These are phyloP conservation scores for Russula emetica DNA, from an alignment of 768 basidiomycete species.

Conservation along the genomic window DNA sequence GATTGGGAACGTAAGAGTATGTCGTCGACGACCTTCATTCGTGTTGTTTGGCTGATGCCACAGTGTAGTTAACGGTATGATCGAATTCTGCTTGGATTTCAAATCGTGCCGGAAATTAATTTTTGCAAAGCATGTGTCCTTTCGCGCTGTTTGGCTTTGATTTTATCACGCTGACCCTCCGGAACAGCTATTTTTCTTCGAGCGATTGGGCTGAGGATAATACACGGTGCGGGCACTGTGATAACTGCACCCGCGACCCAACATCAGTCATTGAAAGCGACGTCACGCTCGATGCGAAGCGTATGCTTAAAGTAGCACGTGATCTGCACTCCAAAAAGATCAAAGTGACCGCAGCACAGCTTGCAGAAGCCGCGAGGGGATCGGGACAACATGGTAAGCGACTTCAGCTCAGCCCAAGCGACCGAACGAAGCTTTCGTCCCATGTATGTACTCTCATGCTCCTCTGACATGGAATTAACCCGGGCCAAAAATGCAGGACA, in stretches of 20 bases:
- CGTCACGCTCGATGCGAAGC: constrained; percentile 75
- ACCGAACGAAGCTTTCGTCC: constrained; percentile 26
- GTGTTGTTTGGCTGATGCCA: constrained; percentile 10
- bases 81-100: constrained; percentile 74
- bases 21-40: constrained; percentile 29
- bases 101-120: constrained; percentile 77
- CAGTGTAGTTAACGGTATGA: constrained; percentile 67
- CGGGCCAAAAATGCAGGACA: constrained; percentile 46
- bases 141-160: not conserved
- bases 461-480: not conserved
- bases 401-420: constrained; percentile 39
- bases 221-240: constrained; percentile 81
- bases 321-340: constrained; percentile 47
- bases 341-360: constrained; percentile 58
- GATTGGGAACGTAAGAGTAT: constrained; percentile 60
- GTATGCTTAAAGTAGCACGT: constrained; percentile 59
- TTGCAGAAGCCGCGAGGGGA: constrained; percentile 63
- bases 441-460: not conserved
- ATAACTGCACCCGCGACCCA: constrained; percentile 73
- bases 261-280: constrained; percentile 53
- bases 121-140: constrained; percentile 63
- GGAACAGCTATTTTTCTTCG: constrained; percentile 73
- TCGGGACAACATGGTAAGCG: constrained; percentile 52
- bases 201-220: constrained; percentile 69
- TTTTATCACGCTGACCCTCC: not conserved